A percentile compares a stretch with the other conserved stretches of the same genome.
Conservation (phyloP, 2,329 filamentous ascomycete genomes). For the Alternaria metachromatica region DNA sequence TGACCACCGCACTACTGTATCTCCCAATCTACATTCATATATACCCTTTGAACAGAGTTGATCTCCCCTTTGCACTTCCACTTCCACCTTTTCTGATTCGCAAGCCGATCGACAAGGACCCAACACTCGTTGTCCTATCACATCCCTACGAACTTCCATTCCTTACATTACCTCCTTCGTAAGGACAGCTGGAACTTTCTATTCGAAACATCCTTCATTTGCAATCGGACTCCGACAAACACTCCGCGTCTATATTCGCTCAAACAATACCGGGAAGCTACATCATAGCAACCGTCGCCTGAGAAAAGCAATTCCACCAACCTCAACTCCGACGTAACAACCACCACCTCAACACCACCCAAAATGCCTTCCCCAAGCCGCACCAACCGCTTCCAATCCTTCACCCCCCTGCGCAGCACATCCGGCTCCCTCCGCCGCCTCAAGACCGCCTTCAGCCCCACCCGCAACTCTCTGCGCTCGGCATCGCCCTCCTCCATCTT, state of each 20-base stretch:
- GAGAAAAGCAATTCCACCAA: constrained; percentile 6
- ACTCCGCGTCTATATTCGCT: constrained; percentile 1
- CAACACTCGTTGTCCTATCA: constrained; percentile 2
- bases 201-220: not conserved
- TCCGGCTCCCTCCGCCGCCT: constrained; percentile 40
- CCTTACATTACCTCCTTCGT: not conserved
- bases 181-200: constrained; percentile 1
- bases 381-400: constrained; percentile 49
- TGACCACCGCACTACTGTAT: not conserved
- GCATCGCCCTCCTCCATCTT: constrained; percentile 27
- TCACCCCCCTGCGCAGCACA: constrained; percentile 42
- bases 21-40: not conserved
- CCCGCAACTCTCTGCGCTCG: constrained; percentile 36
- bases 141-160: not conserved
- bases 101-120: constrained; percentile 6
- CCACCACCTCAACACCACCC: constrained; percentile 2
- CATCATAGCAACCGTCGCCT: not conserved
- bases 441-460: constrained; percentile 45
- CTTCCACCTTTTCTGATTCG: constrained; percentile 8
- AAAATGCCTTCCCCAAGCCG: constrained; percentile 42
- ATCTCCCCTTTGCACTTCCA: constrained; percentile 14
- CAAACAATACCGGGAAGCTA: not conserved
- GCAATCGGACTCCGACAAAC: not conserved
- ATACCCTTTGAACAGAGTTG: constrained; percentile 13
- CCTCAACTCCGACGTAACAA: constrained; percentile 1